Base-by-base conservation (phyloP, 495 filamentous ascomycete species). In the Trichoderma parareesei region DNA sequence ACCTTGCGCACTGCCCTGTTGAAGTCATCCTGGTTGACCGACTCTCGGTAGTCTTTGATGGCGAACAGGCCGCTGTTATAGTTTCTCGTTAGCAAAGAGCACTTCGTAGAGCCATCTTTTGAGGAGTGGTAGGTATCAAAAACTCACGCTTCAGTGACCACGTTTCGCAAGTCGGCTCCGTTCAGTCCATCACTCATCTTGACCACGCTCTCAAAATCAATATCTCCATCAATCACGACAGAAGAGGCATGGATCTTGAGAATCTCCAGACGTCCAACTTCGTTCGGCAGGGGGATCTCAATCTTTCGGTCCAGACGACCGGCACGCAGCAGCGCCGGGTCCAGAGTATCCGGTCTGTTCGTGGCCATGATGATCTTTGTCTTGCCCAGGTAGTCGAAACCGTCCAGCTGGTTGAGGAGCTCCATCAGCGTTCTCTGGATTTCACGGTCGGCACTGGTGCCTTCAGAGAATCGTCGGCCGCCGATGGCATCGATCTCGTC, bases 361-460 rank as follows among this genome's bases (percentile, higher is more conserved):
- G 95, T 99, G 38, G 95, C 95, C 95, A 99, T 99, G 79, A 98
- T 99, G 77, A 99, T 99, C 81, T 99, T 99, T 33, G 95, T 99
- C 84, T 97, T 96, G 65, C 95, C 95, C 5, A 99, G 83, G 76
- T 99, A 99, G 75, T 99, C 95, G 80, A 99, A 99, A 64, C 95
- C 95, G 75, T 99, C 95, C 57, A 99, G 86, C 75, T 99, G 95
- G 75, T 99, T 99, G 66, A 99, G 88, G 38, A 99, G 83, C 73
- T 99, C 95, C 95, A 99, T 99, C 67, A 99, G 82, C 46, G 95
- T 99, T 66, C 95, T 90, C 80, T 99, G 95, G 69, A 99, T 99
- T 76, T 99, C 95, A 69, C 95, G 89, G 79, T 99, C 95, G 35
- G 95, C 95, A 41, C 91, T 96, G 65, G 95, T 99, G 69, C 95